Evolutionary conservation across 805 yeast genomes (phyloP), one percentile per base, ranked within the genome.

Genomic region (Saccharomycopsis sp.): DNA sequence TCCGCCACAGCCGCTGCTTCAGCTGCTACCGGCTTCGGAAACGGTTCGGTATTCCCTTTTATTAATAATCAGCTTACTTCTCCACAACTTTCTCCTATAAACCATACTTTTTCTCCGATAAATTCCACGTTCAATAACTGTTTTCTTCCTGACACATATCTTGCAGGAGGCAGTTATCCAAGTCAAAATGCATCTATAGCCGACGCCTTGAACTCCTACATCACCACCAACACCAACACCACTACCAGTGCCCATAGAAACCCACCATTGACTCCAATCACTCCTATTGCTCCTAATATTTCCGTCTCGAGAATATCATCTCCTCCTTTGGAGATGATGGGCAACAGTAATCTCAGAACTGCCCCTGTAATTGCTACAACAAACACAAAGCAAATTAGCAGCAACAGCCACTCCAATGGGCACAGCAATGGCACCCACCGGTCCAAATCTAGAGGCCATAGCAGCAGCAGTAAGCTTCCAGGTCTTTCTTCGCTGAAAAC

Each of bases 241-340:
- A 7, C 17, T 12, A 54, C 53, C 22, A 47, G 17, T 23, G 55
- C 29, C 15, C 47, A 53, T 15, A 22, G 42, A 22, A 47, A 54
- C 15, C 56, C 58, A 2, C 63, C 63, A 22, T 61, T 59, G 44
- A 61, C 62, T 7, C 62, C 64, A 19, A 55, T 61, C 29, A 59
- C 64, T 9, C 62, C 62, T 9, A 57, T 58, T 17, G 55, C 51
- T 25, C 49, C 56, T 3, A 29, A 19, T 24, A 35, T 25, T 17
- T 17, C 20, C 17, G 49, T 25, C 49, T 14, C 24, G 12, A 23
- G 22, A 52, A 52, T 17, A 25, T 3, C 54, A 3, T 29, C 35
- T 3, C 19, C 52, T n/a, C 49, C 50, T 17, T 17, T 22, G n/a
- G 17, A 8, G 22, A 25, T 42, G 20, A 55, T 35, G 47, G 25